Evolutionary conservation across 2,329 filamentous ascomycete genomes (phyloP).

Genomic region (Ascochyta viciae-villosae): DNA sequence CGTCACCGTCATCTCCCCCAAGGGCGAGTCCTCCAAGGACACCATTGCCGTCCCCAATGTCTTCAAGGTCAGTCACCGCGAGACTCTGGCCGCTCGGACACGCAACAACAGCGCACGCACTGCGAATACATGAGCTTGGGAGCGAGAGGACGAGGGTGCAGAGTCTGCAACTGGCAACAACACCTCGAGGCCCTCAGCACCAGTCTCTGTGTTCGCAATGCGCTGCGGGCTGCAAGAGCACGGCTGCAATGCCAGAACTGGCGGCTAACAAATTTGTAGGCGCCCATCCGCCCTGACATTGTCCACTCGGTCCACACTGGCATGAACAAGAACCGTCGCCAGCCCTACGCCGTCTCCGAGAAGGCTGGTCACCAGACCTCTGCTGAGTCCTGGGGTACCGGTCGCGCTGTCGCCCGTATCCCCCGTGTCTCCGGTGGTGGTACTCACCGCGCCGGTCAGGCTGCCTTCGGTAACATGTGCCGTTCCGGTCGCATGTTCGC

Average conservation of each 20-base stretch:
- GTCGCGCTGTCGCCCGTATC: conserved; percentile 98
- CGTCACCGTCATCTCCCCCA: conserved; percentile 95
- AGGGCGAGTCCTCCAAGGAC: conserved; percentile 89
- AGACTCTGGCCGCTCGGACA: neutral
- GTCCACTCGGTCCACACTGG: conserved; percentile 99
- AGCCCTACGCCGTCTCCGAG: conserved; percentile 96
- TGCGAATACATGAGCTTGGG: conserved; percentile 18
- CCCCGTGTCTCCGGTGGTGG: conserved; percentile 99
- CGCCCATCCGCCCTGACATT: conserved; percentile 98
- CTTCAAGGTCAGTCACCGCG: conserved; percentile 68
- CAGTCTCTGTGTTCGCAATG: neutral
- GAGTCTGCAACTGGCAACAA: neutral
- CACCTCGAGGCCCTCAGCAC: neutral
- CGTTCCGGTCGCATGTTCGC: conserved; percentile 99
- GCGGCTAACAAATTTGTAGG: conserved; percentile 42
- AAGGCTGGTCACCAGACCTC: conserved; percentile 99
- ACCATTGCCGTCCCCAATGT: conserved; percentile 94
- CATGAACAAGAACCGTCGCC: conserved; percentile 99
- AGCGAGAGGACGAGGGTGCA: conserved; percentile 1
- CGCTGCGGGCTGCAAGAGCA: neutral
- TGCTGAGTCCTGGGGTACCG: conserved; percentile 99
- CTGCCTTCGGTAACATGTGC: conserved; percentile 99
- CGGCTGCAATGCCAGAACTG: neutral
- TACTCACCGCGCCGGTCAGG: conserved; percentile 99
- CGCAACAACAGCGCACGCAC: conserved; percentile 14